phyloP scores from a whole-genome alignment of 805 yeast species.

The Metschnikowia continentalis region DNA sequence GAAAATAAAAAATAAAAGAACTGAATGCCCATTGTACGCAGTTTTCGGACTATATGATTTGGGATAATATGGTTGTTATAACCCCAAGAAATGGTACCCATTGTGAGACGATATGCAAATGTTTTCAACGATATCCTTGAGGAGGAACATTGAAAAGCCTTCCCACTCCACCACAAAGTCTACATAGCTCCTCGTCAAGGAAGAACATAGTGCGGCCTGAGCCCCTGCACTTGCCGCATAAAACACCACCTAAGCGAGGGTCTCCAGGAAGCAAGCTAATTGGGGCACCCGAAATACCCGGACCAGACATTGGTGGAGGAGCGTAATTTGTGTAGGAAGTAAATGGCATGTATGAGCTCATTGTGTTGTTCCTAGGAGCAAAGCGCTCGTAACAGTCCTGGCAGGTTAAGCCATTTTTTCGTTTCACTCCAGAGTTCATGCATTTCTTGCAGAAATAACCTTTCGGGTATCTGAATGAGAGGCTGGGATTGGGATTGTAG shows the following conservation, averaged over 20 bases:
- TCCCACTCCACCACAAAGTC: slow-evolving; percentile 66
- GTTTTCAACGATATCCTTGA: neutral
- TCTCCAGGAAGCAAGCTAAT: slow-evolving; percentile 68
- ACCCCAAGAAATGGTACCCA: neutral
- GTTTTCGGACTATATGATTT: neutral
- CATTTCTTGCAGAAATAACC: slow-evolving; percentile 65
- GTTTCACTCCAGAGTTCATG: slow-evolving; percentile 63
- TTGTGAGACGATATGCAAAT: neutral
- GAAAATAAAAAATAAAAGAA: neutral
- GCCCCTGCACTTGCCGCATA: slow-evolving; percentile 74
- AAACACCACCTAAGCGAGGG: slow-evolving; percentile 64
- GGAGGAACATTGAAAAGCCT: slow-evolving; percentile 30
- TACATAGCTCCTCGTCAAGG: slow-evolving; percentile 59
- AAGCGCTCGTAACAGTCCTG: slow-evolving; percentile 66
- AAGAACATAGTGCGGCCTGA: slow-evolving; percentile 52
- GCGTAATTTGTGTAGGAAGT: neutral
- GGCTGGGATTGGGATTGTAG: slow-evolving; percentile 44
- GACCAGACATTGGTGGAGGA: slow-evolving; percentile 2
- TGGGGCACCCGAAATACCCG: slow-evolving; percentile 22
- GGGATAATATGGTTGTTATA: neutral
- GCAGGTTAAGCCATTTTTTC: slow-evolving; percentile 63
- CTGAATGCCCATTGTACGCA: neutral
- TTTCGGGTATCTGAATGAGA: slow-evolving; percentile 67
- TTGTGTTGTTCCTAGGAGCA: slow-evolving; percentile 39
- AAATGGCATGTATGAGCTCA: neutral